Evolutionary conservation across 371 early-diverging fungal genomes (phyloP).

Genomic region (Mucor indicus): DNA sequence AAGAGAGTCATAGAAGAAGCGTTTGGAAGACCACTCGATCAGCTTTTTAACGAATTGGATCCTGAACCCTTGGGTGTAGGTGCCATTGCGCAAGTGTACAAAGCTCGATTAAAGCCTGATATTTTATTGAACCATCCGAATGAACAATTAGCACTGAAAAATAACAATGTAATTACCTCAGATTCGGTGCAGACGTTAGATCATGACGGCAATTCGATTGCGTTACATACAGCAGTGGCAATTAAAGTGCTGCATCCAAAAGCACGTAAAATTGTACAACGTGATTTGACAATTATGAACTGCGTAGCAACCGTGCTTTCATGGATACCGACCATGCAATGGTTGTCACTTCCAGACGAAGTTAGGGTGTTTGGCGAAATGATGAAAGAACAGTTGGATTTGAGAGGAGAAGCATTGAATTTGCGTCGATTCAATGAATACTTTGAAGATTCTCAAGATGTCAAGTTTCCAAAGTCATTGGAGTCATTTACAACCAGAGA

Average conservation of each 20-base stretch:
- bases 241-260: conserved; percentile 94
- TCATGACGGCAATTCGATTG: conserved; percentile 18
- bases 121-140: conserved; percentile 25
- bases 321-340: conserved; percentile 72
- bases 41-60: conserved; percentile 77
- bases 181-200: conserved; percentile 31
- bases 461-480: conserved; percentile 75
- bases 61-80: conserved; percentile 87
- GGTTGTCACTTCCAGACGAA: conserved; percentile 87
- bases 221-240: conserved; percentile 71
- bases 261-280: conserved; percentile 61
- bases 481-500: conserved; percentile 56
- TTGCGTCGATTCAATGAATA: conserved; percentile 66
- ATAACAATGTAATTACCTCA: conserved; percentile 23
- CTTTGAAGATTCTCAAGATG: conserved; percentile 54
- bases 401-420: conserved; percentile 81
- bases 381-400: conserved; percentile 90
- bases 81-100: conserved; percentile 93
- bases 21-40: conserved; percentile 63
- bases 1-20: conserved; percentile 56
- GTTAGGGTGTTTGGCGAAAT: conserved; percentile 84
- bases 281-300: conserved; percentile 81
- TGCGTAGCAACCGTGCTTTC: conserved; percentile 66
- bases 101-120: conserved; percentile 58
- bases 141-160: conserved; percentile 18